phyloP scores from a whole-genome alignment of 1,284 basidiomycete genomes.

The Xanthoconium separans region DNA sequence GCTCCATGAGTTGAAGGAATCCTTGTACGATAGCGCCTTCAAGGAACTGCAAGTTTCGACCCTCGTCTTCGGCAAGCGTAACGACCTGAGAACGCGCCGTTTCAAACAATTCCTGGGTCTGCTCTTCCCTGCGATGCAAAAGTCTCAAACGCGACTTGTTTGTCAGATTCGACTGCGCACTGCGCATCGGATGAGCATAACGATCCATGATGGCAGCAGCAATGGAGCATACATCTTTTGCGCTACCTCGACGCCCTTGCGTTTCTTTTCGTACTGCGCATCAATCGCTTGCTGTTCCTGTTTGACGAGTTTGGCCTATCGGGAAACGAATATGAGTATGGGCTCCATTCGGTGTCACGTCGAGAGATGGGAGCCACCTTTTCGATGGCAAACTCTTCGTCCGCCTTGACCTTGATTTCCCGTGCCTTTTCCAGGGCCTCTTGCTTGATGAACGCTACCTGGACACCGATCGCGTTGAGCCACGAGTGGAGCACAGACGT shows the following conservation, averaged over 20 bases:
- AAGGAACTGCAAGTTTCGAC: constrained; percentile 76
- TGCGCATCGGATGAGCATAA: constrained; percentile 34
- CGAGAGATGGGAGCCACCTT: constrained; percentile 55
- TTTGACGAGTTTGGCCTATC: constrained; percentile 91
- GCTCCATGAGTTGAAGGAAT: constrained; percentile 69
- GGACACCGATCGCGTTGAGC: constrained; percentile 13
- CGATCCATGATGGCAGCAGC: not conserved
- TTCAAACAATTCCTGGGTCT: constrained; percentile 87
- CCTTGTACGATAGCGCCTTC: constrained; percentile 84
- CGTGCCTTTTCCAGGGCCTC: constrained; percentile 95
- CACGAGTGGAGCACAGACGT: not conserved
- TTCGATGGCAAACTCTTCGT: constrained; percentile 97
- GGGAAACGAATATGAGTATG: not conserved
- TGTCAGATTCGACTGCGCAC: constrained; percentile 92
- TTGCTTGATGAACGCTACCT: constrained; percentile 97
- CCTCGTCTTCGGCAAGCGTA: constrained; percentile 66
- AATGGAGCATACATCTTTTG: constrained; percentile 83
- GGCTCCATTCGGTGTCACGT: not conserved
- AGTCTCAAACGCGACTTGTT: constrained; percentile 94
- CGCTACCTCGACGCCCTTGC: constrained; percentile 86
- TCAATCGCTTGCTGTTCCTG: constrained; percentile 93
- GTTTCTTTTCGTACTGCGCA: constrained; percentile 90
- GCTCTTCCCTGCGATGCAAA: constrained; percentile 90
- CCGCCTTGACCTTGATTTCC: constrained; percentile 95
- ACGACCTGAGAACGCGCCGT: constrained; percentile 67